phyloP scores from a whole-genome alignment of 2,329 filamentous ascomycete genomes.

The Fonsecaea pugnacius region DNA sequence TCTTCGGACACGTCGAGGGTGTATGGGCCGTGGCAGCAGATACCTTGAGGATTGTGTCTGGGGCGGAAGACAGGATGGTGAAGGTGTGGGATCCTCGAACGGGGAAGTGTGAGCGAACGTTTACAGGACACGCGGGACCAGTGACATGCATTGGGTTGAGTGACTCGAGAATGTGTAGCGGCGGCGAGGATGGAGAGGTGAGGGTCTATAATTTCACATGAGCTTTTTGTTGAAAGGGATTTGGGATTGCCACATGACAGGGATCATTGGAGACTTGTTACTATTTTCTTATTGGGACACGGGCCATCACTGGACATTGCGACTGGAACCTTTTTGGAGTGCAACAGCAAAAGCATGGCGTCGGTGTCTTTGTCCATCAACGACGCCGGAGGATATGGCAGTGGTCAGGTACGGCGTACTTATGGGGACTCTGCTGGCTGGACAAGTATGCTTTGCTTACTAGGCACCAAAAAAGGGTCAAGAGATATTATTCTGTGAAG shows the following conservation, averaged over 20 bases:
- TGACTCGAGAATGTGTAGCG: conserved; percentile 85
- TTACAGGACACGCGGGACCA: conserved; percentile 85
- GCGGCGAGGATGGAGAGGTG: conserved; percentile 91
- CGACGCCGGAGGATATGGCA: background rate
- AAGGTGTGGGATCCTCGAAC: conserved; percentile 94
- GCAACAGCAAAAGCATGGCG: background rate
- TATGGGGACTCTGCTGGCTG: background rate
- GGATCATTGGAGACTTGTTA: background rate
- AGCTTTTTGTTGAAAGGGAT: background rate
- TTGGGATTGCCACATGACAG: background rate
- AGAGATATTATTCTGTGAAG: background rate
- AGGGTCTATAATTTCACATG: conserved; percentile 76
- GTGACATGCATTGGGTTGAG: conserved; percentile 92
- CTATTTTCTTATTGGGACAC: background rate
- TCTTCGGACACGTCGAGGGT: conserved; percentile 95
- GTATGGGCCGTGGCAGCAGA: conserved; percentile 93
- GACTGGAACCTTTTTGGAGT: background rate
- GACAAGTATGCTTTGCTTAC: background rate
- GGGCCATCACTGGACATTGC: background rate
- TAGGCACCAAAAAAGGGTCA: background rate
- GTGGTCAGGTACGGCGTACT: background rate
- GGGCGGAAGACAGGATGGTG: conserved; percentile 90
- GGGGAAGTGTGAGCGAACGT: conserved; percentile 88
- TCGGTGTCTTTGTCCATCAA: background rate
- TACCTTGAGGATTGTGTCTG: conserved; percentile 82